Evolutionary conservation across 2,329 filamentous ascomycete genomes (phyloP).

Genomic region (Phyllosticta ampelicida): DNA sequence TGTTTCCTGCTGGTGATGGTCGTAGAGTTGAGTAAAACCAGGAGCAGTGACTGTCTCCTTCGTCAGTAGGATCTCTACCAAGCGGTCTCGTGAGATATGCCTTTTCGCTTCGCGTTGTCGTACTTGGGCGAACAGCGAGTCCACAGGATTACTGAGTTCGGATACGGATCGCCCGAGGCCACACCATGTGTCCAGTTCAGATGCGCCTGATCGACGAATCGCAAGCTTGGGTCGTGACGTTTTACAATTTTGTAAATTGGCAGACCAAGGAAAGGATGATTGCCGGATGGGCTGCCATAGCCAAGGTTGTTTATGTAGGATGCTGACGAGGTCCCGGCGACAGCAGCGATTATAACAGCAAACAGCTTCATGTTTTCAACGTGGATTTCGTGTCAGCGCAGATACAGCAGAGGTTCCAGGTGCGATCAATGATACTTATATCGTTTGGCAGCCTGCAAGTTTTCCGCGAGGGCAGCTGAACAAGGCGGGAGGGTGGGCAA

Average conservation of each 20-base stretch:
- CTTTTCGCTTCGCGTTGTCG: constrained; percentile 23
- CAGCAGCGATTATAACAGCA: not conserved
- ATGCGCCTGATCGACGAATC: constrained; percentile 27
- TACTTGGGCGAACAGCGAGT: constrained; percentile 27
- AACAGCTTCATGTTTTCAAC: constrained; percentile 1
- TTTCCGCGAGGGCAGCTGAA: not conserved
- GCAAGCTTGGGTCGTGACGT: constrained; percentile 34
- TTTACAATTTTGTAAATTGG: constrained; percentile 48
- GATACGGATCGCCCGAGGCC: constrained; percentile 28
- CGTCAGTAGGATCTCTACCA: not conserved
- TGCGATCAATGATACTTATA: not conserved
- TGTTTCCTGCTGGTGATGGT: constrained; percentile 36
- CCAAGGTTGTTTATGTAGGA: constrained; percentile 42
- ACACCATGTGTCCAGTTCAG: constrained; percentile 54
- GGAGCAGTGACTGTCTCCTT: constrained; percentile 33
- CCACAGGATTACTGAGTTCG: constrained; percentile 32
- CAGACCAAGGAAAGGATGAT: constrained; percentile 51
- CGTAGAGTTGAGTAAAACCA: constrained; percentile 38
- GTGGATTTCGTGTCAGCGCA: not conserved
- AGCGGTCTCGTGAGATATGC: not conserved
- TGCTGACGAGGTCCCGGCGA: not conserved
- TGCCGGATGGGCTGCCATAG: constrained; percentile 52
- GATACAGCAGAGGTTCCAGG: not conserved
- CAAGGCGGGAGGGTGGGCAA: not conserved
- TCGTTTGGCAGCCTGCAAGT: not conserved